Evolutionary conservation across 179 eudicot genomes (phyloP).

Genomic region (Beta lomatogona): DNA sequence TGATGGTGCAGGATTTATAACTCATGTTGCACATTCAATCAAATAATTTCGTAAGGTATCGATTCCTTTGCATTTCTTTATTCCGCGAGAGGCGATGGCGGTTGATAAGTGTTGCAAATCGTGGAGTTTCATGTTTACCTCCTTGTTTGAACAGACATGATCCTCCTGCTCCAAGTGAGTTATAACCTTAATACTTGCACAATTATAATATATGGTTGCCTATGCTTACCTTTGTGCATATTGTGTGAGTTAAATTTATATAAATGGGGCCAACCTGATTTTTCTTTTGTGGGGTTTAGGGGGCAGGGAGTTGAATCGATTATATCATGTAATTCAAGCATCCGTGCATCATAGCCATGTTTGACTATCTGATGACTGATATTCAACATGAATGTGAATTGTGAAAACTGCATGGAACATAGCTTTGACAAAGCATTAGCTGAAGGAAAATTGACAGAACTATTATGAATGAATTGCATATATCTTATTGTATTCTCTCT

Average conservation of each 20-base stretch:
- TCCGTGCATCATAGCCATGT: no score
- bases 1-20: slow-evolving; percentile 36
- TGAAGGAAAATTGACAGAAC: no score
- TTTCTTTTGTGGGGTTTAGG: neutral
- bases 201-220: slow-evolving; percentile 4
- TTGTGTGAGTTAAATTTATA: neutral
- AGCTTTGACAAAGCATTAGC: no score
- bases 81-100: slow-evolving; percentile 37
- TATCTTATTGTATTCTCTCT: no score
- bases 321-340: no score
- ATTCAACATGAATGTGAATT: no score
- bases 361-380: no score
- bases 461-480: no score
- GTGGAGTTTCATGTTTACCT: slow-evolving; percentile 36
- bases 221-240: neutral
- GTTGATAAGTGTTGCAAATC: slow-evolving; percentile 28
- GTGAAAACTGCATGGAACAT: no score
- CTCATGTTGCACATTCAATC: slow-evolving; percentile 45
- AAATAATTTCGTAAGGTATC: slow-evolving; percentile 40
- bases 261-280: neutral
- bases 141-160: slow-evolving; percentile 33
- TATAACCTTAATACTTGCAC: slow-evolving; percentile 25
- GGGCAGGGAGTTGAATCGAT: no score
- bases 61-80: slow-evolving; percentile 33
- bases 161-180: slow-evolving; percentile 28